Base-by-base conservation (phyloP, 2,329 filamentous ascomycete species). In the Lomentospora prolificans region DNA sequence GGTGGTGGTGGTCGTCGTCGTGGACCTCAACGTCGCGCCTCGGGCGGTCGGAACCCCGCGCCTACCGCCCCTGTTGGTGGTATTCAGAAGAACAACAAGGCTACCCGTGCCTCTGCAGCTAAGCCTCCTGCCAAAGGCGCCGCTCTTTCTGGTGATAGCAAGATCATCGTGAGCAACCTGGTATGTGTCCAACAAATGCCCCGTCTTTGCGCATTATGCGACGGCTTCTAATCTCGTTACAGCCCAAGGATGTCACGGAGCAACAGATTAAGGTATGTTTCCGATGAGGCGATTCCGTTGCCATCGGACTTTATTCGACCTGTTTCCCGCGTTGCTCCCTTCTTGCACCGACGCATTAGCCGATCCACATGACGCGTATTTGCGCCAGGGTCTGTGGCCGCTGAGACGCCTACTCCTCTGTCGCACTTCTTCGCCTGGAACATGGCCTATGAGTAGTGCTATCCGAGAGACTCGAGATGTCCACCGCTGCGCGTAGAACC, bases 181-280 rank as follows among this genome's bases (percentile, higher is more conserved):
- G 91, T 96, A 86, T 74, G 90, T 64, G 9, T 51, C 22, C 6
- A 7, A 19, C 17, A 12, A 33, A 25, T 19, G 3, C 39, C 51
- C 2, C 30, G 9, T 39, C 4, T 30, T 22, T 39, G 9, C 8
- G 19, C 9, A 44, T 30, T 12, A 12, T 19, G 9, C 9, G 9
- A n/a, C 31, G 19, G 50, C 59, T 50, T 51, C 80, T 87, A 76
- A 87, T 72, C 27, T 53, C 25, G 7, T 17, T 56, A 31, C 64
- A 97, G 90, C 94, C 94, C 72, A 85, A 86, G 78, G 94, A 99
- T 84, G 90, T 99, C 74, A 89, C 85, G 76, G 92, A 97, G 82
- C 78, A 77, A 77, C 89, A 95, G 85, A 95, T 99, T 79, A 97
- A 99, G 94, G 94, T 99, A 99, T 95, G 94, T 99, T 90, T 87